Evolutionary conservation across 495 filamentous ascomycete species (phyloP).

Genomic region (Letharia columbiana): DNA sequence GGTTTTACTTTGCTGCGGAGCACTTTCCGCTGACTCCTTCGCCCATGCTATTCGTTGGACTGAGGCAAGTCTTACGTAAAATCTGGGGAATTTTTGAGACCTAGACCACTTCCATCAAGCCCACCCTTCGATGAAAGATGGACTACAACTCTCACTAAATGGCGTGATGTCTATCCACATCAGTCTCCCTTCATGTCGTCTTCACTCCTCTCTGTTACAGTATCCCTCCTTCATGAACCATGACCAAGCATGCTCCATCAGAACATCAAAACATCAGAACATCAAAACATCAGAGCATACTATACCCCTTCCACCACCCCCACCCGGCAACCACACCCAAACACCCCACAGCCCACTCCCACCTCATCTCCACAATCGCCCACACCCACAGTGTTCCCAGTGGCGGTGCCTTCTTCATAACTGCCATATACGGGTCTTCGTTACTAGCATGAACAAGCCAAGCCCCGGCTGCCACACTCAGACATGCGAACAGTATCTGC

Average conservation of each 20-base stretch:
- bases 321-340: constrained; percentile 52
- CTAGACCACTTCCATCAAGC: constrained; percentile 8
- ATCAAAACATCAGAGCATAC: constrained; percentile 10
- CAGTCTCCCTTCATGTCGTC: not conserved
- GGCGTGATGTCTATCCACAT: not conserved
- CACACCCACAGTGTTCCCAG: constrained; percentile 92
- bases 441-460: constrained; percentile 79
- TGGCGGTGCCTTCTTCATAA: constrained; percentile 87
- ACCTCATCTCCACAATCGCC: constrained; percentile 80
- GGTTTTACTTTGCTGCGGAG: not conserved
- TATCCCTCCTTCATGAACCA: not conserved
- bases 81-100: constrained; percentile 1
- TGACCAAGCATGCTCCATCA: not conserved
- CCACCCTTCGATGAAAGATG: not conserved
- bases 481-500: constrained; percentile 53
- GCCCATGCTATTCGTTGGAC: not conserved
- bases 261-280: not conserved
- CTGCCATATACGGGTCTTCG: constrained; percentile 64
- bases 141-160: not conserved
- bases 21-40: not conserved
- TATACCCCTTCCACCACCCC: constrained; percentile 65
- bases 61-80: constrained; percentile 13
- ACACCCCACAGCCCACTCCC: constrained; percentile 55
- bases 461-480: constrained; percentile 52
- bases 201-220: not conserved